Evolutionary conservation across 176 grass and related monocot species (phyloP).

Genomic region (Carex pumila): DNA sequence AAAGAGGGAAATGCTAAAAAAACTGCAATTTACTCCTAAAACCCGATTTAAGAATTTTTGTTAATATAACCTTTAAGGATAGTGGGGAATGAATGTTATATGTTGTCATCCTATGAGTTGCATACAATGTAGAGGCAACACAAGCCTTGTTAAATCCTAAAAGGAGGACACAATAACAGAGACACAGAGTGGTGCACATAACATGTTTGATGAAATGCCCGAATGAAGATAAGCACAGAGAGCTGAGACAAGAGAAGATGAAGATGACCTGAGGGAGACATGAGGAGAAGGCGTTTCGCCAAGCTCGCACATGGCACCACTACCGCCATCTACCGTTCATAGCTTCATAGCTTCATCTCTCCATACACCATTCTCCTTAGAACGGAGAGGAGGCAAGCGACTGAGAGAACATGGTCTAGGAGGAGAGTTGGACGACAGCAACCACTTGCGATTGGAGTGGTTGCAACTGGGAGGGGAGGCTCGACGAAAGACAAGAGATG

Average conservation of each 20-base stretch:
- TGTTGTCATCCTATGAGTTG: neutral
- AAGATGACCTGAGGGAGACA: neutral
- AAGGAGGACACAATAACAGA: neutral
- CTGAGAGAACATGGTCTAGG: too few species aligned
- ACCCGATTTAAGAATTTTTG: neutral
- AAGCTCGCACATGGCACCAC: conserved; percentile 1
- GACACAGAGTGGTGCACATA: neutral
- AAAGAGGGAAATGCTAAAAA: neutral
- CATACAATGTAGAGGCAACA: neutral
- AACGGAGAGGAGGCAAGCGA: too few species aligned
- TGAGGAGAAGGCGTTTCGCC: neutral
- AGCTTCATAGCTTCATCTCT: too few species aligned
- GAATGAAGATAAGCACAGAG: neutral
- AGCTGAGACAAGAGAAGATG: neutral
- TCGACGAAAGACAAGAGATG: too few species aligned
- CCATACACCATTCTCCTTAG: too few species aligned
- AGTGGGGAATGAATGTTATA: neutral
- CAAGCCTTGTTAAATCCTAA: neutral
- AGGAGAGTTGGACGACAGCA: too few species aligned
- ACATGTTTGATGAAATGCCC: neutral
- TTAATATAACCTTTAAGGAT: neutral
- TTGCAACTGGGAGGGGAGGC: too few species aligned
- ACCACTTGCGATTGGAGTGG: too few species aligned
- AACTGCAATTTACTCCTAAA: neutral
- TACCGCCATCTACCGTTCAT: neutral